Conservation (phyloP, 1,139 yeast species). For the Blastobotrys raffinosifermentans region DNA sequence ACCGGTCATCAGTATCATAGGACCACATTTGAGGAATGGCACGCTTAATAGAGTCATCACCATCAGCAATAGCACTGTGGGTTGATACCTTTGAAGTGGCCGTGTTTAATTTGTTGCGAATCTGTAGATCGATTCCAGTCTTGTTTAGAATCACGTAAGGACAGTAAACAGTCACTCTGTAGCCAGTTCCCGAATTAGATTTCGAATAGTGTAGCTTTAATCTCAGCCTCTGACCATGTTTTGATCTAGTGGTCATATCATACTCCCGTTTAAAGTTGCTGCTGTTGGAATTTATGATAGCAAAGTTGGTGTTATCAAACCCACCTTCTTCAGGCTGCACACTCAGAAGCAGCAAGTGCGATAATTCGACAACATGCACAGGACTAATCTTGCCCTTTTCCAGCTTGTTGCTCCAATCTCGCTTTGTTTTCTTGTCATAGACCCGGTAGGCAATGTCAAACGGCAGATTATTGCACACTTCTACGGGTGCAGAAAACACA, state of each 20-base stretch:
- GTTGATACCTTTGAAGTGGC: constrained; percentile 32
- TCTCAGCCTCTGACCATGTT: constrained; percentile 62
- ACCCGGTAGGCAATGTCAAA: constrained; percentile 70
- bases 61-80: constrained; percentile 1
- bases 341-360: constrained; percentile 63
- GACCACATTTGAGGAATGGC: constrained; percentile 79
- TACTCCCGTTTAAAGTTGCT: constrained; percentile 53
- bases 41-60: constrained; percentile 27
- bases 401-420: constrained; percentile 62
- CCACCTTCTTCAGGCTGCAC: constrained; percentile 65
- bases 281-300: constrained; percentile 55
- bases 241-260: constrained; percentile 30
- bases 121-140: constrained; percentile 60
- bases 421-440: constrained; percentile 68
- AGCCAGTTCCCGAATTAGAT: constrained; percentile 18
- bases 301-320: constrained; percentile 68
- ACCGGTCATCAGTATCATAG: constrained; percentile 56
- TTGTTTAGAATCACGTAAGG: constrained; percentile 82
- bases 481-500: constrained; percentile 78
- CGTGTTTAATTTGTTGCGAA: constrained; percentile 53
- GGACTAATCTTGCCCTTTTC: constrained; percentile 61
- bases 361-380: constrained; percentile 75
- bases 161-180: constrained; percentile 57
- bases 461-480: constrained; percentile 79
- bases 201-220: constrained; percentile 59